Evolutionary conservation across 495 filamentous ascomycete species (phyloP).

Genomic region (Xylaria grammica): DNA sequence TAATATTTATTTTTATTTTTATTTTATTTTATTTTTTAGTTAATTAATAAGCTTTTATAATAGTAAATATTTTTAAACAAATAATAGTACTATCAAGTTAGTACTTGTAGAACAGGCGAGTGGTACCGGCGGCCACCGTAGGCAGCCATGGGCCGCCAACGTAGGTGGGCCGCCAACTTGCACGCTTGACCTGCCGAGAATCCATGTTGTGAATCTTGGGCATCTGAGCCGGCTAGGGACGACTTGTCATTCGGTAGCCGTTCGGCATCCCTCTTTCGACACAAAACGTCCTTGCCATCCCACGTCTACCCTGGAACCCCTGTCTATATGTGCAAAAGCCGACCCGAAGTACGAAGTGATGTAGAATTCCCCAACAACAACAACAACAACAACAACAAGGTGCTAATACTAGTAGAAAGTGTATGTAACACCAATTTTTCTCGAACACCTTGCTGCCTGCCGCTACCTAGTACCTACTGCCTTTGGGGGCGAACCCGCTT

Average conservation of each 20-base stretch:
- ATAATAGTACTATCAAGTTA: too few species aligned
- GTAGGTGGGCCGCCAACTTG: too few species aligned
- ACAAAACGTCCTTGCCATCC: slow-evolving; percentile 4
- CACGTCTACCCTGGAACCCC: slow-evolving; percentile 2
- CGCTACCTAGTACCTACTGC: neutral
- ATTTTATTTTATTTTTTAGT: too few species aligned
- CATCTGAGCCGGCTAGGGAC: neutral
- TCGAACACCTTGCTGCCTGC: slow-evolving; percentile 8
- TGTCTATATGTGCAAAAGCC: slow-evolving; percentile 3
- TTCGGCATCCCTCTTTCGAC: slow-evolving; percentile 24
- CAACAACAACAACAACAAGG: neutral
- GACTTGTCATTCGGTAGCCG: too few species aligned
- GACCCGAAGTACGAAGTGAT: neutral
- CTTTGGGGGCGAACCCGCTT: neutral
- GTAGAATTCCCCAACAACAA: neutral
- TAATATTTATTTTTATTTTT: too few species aligned
- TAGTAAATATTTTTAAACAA: too few species aligned
- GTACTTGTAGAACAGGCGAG: too few species aligned
- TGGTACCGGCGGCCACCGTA: too few species aligned
- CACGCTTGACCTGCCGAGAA: slow-evolving; percentile 12
- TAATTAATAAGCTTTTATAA: too few species aligned
- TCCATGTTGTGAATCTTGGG: neutral
- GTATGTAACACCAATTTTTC: slow-evolving; percentile 5
- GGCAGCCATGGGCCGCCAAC: too few species aligned
- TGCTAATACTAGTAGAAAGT: neutral